phyloP scores from a whole-genome alignment of 179 eudicot species.

The Spergularia azorica region DNA sequence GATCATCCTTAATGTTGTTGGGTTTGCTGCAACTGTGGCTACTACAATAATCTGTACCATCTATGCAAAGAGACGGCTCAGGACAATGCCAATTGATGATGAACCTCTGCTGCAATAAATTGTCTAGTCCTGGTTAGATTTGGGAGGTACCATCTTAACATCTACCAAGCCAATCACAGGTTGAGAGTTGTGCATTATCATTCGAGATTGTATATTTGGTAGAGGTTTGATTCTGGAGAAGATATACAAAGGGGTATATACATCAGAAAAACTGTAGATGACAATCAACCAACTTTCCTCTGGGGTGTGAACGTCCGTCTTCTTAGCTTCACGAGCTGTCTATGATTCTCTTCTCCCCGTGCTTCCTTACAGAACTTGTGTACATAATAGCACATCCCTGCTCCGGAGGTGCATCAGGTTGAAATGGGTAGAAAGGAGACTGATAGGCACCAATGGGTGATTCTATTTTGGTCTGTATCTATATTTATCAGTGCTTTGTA shows the following conservation, averaged over 20 bases:
- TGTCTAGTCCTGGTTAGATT: background rate
- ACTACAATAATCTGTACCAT: conserved; percentile 67
- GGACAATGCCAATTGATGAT: conserved; percentile 67
- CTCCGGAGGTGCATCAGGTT: conserved; percentile 17
- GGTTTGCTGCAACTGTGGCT: conserved; percentile 61
- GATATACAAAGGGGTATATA: background rate
- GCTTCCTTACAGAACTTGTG: conserved; percentile 10
- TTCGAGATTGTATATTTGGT: conserved; percentile 27
- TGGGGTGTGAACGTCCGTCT: background rate
- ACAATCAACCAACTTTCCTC: conserved; percentile 10
- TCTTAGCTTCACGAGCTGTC: conserved; percentile 7
- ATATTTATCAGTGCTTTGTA: conserved; percentile 11
- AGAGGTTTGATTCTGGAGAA: conserved; percentile 28
- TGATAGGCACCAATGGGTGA: conserved; percentile 3
- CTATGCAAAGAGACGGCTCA: conserved; percentile 71
- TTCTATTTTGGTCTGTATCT: conserved; percentile 15
- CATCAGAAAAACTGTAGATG: background rate
- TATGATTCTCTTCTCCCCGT: background rate
- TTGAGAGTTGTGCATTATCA: conserved; percentile 8
- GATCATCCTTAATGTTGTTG: conserved; percentile 61
- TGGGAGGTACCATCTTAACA: conserved; percentile 3
- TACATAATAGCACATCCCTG: conserved; percentile 18
- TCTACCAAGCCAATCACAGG: no score
- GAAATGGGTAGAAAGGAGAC: background rate
- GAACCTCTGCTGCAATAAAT: conserved; percentile 47